These are phyloP conservation scores for Arthonia radiata DNA, from an alignment of 495 filamentous ascomycete genomes.

Conservation along the genomic window DNA sequence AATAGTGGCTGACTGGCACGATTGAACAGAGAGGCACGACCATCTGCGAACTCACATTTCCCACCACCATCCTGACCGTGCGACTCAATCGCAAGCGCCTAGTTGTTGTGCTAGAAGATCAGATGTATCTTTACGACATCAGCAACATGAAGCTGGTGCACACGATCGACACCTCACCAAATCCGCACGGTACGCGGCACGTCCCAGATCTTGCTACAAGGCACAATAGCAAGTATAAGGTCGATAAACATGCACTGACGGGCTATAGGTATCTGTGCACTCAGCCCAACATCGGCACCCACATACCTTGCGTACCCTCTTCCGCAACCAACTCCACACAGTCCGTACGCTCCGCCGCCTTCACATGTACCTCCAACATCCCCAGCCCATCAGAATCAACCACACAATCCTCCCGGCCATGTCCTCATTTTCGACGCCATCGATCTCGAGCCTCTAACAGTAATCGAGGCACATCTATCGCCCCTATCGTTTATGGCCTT, in stretches of 20 bases:
- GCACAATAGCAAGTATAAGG: no score
- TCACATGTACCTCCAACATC: slow-evolving; percentile 73
- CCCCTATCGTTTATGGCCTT: slow-evolving; percentile 71
- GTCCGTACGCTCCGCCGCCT: slow-evolving; percentile 38
- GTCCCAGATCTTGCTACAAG: background rate
- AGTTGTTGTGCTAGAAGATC: slow-evolving; percentile 75
- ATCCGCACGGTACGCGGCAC: slow-evolving; percentile 42
- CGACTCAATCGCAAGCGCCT: slow-evolving; percentile 83
- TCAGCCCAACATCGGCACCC: slow-evolving; percentile 84
- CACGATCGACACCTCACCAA: slow-evolving; percentile 80
- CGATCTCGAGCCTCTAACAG: slow-evolving; percentile 72
- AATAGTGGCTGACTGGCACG: slow-evolving; percentile 2
- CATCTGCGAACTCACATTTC: slow-evolving; percentile 96
- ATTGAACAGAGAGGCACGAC: slow-evolving; percentile 53
- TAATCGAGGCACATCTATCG: slow-evolving; percentile 84
- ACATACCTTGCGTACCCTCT: slow-evolving; percentile 87
- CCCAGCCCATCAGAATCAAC: no score
- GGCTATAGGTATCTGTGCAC: slow-evolving; percentile 52
- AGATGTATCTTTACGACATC: slow-evolving; percentile 95
- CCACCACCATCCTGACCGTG: slow-evolving; percentile 76
- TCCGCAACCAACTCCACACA: slow-evolving; percentile 47
- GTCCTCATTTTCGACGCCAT: slow-evolving; percentile 77
- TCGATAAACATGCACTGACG: slow-evolving; percentile 3
- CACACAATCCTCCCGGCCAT: no score
- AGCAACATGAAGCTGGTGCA: slow-evolving; percentile 86